phyloP scores from a whole-genome alignment of 2,329 filamentous ascomycete genomes.

The Microdochium bolleyi region DNA sequence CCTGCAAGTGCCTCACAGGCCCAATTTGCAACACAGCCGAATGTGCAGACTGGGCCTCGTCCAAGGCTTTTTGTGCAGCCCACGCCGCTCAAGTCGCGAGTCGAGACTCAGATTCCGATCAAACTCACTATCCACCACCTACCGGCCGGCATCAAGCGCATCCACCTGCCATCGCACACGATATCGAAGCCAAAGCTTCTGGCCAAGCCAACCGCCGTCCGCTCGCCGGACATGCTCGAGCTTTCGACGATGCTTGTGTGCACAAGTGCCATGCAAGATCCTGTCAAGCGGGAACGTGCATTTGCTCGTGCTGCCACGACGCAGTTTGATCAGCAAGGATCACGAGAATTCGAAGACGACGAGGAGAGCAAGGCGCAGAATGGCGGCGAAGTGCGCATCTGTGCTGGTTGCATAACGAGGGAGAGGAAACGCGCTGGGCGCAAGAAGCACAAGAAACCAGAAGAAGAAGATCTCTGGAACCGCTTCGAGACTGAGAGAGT shows the following conservation, averaged over 20 bases:
- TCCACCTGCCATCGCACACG: slow-evolving; percentile 82
- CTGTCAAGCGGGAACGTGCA: slow-evolving; percentile 57
- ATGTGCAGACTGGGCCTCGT: slow-evolving; percentile 3
- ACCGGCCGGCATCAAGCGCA: slow-evolving; percentile 65
- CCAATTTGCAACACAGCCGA: neutral
- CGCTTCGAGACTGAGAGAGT: slow-evolving; percentile 73
- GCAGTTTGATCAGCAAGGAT: slow-evolving; percentile 18
- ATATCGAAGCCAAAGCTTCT: slow-evolving; percentile 92
- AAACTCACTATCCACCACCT: slow-evolving; percentile 70
- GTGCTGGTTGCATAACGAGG: slow-evolving; percentile 80
- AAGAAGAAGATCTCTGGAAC: slow-evolving; percentile 85
- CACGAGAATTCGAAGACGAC: slow-evolving; percentile 29
- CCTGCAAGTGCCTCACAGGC: neutral
- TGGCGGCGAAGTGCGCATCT: slow-evolving; percentile 91
- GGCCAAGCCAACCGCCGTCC: slow-evolving; percentile 60
- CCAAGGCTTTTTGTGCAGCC: slow-evolving; percentile 53
- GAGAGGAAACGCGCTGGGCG: slow-evolving; percentile 85
- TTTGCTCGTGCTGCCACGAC: slow-evolving; percentile 47
- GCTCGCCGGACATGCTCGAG: slow-evolving; percentile 67
- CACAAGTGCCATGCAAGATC: slow-evolving; percentile 81
- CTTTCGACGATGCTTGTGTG: slow-evolving; percentile 79
- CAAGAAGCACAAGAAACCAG: slow-evolving; percentile 88
- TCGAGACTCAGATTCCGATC: slow-evolving; percentile 94
- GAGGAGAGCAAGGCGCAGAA: slow-evolving; percentile 70
- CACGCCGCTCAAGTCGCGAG: slow-evolving; percentile 74